Percentiles rank a stretch among this genome's conserved stretches.
These are phyloP conservation scores for Alopecurus myosuroides DNA, from an alignment of 176 grass and related monocot species.

Conservation along the genomic window DNA sequence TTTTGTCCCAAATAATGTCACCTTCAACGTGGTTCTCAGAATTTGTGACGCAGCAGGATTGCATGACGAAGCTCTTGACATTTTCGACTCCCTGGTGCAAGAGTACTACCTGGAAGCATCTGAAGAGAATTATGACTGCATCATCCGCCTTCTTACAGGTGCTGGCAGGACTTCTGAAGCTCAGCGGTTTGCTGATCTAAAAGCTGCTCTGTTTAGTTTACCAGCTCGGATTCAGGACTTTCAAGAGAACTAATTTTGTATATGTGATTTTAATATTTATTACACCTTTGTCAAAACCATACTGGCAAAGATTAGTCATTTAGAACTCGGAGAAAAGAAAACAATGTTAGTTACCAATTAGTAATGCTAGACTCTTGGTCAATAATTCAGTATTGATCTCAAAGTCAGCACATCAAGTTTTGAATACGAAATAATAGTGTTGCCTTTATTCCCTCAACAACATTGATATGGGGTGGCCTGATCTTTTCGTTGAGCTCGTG, in stretches of 20 bases:
- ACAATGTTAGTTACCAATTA: neutral
- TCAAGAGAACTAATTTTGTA: constrained; percentile 24
- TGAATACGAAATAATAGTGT: neutral
- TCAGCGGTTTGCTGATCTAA: constrained; percentile 62
- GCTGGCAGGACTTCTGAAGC: constrained; percentile 60
- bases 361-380: neutral
- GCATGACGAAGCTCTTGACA: constrained; percentile 47
- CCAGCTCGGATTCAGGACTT: constrained; percentile 15
- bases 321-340: neutral
- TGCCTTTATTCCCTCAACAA: neutral
- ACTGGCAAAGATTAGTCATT: neutral
- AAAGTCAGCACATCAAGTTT: neutral
- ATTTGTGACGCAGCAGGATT: constrained; percentile 51
- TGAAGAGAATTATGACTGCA: constrained; percentile 73
- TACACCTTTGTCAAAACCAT: constrained; percentile 3
- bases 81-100: constrained; percentile 68
- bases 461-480: too few species aligned
- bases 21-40: constrained; percentile 59
- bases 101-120: constrained; percentile 68
- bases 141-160: constrained; percentile 54
- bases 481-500: too few species aligned
- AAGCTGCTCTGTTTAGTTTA: constrained; percentile 42
- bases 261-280: constrained; percentile 10
- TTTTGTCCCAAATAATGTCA: constrained; percentile 68
- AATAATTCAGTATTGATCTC: neutral